A percentile compares a stretch with the other conserved stretches of the same genome.
phyloP scores from a whole-genome alignment of 495 filamentous ascomycete species.

The Aspergillus incahuasiensis region DNA sequence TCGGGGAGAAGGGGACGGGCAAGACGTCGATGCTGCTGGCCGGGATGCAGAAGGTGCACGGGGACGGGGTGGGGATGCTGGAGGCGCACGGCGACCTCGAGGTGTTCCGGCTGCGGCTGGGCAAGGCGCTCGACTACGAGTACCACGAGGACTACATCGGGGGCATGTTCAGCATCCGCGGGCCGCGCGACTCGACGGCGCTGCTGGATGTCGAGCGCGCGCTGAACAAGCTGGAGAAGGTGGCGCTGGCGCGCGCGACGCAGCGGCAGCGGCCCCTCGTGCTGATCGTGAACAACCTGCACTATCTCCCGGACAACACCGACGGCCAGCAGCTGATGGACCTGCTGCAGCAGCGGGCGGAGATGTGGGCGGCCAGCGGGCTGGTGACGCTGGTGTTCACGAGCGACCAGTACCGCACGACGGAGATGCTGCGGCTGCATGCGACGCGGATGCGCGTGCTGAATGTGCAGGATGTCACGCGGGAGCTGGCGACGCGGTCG shows the following conservation, averaged over 20 bases:
- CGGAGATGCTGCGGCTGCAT: conserved; percentile 84
- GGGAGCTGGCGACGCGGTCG: conserved; percentile 66
- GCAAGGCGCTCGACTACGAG: conserved; percentile 91
- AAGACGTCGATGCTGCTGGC: conserved; percentile 96
- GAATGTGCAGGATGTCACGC: conserved; percentile 74
- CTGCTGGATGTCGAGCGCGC: conserved; percentile 92
- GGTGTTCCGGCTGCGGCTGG: conserved; percentile 86
- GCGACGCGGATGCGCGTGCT: conserved; percentile 89
- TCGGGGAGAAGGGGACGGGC: conserved; percentile 94
- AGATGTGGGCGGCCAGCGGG: conserved; percentile 88
- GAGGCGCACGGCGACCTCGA: conserved; percentile 94
- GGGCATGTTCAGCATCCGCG: conserved; percentile 89
- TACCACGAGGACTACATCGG: conserved; percentile 87
- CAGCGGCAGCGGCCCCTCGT: conserved; percentile 64
- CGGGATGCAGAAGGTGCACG: conserved; percentile 84
- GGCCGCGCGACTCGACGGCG: conserved; percentile 87
- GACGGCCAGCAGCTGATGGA: conserved; percentile 88
- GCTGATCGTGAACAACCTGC: conserved; percentile 84
- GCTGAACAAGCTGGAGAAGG: conserved; percentile 96
- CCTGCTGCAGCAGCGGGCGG: conserved; percentile 92
- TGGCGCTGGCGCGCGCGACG: conserved; percentile 69
- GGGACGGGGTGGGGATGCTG: conserved; percentile 84
- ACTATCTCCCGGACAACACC: conserved; percentile 84
- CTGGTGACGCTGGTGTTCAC: conserved; percentile 83
- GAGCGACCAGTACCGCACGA: conserved; percentile 96